These are phyloP conservation scores for Erigeron philadelphicus DNA, from an alignment of 140 eudicot genomes.

Conservation along the genomic window DNA sequence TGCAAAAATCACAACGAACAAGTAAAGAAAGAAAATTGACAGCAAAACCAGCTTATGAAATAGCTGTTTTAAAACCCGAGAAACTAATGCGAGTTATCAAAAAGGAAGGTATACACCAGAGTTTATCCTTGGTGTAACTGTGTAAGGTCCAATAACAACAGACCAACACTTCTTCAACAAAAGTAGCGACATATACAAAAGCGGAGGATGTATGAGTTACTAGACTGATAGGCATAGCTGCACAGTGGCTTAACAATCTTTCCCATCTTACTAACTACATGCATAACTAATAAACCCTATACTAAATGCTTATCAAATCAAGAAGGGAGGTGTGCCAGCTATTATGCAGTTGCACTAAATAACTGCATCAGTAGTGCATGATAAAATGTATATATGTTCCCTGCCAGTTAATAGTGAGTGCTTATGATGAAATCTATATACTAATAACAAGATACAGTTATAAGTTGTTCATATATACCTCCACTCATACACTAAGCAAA, in stretches of 20 bases:
- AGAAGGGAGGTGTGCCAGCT: neutral
- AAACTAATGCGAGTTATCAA: neutral
- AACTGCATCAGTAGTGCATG: neutral
- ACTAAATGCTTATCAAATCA: neutral
- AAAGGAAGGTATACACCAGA: no score
- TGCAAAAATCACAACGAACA: neutral
- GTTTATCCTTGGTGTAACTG: neutral
- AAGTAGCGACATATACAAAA: neutral
- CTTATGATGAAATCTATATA: neutral
- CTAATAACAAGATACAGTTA: neutral
- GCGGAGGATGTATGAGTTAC: neutral
- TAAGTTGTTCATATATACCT: neutral
- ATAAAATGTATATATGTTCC: neutral
- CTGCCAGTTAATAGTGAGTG: neutral
- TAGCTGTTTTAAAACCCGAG: neutral
- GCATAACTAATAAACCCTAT: neutral
- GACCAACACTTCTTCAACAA: neutral
- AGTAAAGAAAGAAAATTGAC: neutral
- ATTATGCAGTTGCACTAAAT: neutral
- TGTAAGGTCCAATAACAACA: neutral
- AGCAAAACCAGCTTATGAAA: neutral
- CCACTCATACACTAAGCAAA: neutral
- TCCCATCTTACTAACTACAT: neutral
- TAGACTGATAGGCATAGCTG: neutral
- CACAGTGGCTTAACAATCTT: neutral